These are phyloP conservation scores for Nannochloris sp. DNA, from an alignment of 139 green algal species.

Conservation along the genomic window DNA sequence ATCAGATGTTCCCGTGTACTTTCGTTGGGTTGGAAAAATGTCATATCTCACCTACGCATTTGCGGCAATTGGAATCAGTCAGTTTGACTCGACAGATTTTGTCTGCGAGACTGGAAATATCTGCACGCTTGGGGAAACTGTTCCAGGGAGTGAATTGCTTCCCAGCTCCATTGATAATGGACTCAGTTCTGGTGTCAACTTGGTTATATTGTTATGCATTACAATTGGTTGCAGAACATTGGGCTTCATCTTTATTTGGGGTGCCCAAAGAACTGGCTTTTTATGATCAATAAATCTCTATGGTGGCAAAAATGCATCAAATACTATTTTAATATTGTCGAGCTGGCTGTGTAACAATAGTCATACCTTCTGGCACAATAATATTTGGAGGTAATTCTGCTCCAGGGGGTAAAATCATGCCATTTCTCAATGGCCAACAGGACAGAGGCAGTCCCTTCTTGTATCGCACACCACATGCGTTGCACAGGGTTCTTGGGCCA, in stretches of 20 bases:
- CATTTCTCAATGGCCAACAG: slow-evolving; percentile 30
- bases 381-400: slow-evolving; percentile 15
- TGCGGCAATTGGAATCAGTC: slow-evolving; percentile 11
- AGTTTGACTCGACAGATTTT: slow-evolving; percentile 2
- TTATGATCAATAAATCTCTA: not conserved
- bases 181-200: slow-evolving; percentile 27
- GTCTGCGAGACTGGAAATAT: not conserved
- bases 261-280: slow-evolving; percentile 1
- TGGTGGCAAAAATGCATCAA: not conserved
- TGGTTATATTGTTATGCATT: slow-evolving; percentile 34
- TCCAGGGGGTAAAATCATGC: slow-evolving; percentile 30
- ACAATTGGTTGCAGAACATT: slow-evolving; percentile 15
- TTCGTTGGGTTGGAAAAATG: slow-evolving; percentile 40
- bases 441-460: slow-evolving; percentile 50
- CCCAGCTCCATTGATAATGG: slow-evolving; percentile 30
- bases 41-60: slow-evolving; percentile 50
- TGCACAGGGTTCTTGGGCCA: slow-evolving; percentile 72
- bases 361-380: slow-evolving; percentile 20
- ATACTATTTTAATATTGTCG: not conserved
- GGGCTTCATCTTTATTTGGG: slow-evolving; percentile 4
- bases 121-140: not conserved
- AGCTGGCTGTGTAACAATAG: slow-evolving; percentile 14
- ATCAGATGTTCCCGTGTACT: slow-evolving; percentile 36
- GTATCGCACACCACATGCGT: slow-evolving; percentile 69
- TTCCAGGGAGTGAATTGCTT: slow-evolving; percentile 13